phyloP scores from a whole-genome alignment of 1,284 basidiomycete species.

The Irpex sp. region DNA sequence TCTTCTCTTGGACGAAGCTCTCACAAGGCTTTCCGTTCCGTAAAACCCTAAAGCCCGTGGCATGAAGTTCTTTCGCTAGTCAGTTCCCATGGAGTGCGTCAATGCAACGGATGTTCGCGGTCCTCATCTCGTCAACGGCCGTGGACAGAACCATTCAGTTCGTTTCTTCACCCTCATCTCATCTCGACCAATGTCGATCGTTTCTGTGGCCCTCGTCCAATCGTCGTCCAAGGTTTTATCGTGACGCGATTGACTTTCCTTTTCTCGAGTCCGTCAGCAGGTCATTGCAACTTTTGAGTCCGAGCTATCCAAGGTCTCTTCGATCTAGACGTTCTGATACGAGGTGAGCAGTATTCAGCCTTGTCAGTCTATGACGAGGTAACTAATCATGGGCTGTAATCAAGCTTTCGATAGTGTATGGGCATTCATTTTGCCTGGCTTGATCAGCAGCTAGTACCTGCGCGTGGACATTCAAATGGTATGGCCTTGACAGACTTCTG shows the following conservation, averaged over 20 bases:
- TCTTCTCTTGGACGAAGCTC: not conserved
- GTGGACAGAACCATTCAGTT: not conserved
- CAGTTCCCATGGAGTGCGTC: not conserved
- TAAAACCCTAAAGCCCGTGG: not conserved
- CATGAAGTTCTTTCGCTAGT: not conserved
- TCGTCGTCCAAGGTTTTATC: not conserved
- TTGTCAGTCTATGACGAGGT: not conserved
- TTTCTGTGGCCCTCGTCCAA: not conserved
- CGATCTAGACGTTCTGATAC: not conserved
- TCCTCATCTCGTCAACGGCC: not conserved
- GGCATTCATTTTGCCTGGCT: not conserved
- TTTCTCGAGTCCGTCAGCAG: not conserved
- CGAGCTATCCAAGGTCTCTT: not conserved
- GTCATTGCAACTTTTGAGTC: not conserved
- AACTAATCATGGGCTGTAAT: not conserved
- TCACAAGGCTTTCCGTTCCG: not conserved
- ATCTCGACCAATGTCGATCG: not conserved
- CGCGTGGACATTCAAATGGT: not conserved
- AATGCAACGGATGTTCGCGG: not conserved
- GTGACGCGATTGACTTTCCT: not conserved
- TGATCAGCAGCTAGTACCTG: not conserved
- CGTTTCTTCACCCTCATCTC: not conserved
- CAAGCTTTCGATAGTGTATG: not conserved
- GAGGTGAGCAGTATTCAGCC: not conserved
- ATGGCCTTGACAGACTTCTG: not conserved